Conservation (phyloP, 805 yeast species). For the Candida lessepsii region DNA sequence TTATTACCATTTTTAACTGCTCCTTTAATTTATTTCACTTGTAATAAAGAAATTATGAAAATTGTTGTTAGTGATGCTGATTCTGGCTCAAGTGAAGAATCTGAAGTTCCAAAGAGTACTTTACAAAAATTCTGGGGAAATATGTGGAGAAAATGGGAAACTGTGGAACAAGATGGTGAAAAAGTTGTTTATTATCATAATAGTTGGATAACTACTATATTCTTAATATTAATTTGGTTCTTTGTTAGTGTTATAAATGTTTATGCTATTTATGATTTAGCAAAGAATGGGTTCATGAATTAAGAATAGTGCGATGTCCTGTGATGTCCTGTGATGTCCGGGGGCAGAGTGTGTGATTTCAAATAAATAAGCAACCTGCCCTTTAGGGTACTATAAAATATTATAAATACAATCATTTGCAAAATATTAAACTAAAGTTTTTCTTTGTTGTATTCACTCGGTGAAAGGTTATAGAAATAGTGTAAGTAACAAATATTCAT, state of each 20-base stretch:
- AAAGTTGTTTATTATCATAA: constrained; percentile 58
- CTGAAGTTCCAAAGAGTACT: neutral
- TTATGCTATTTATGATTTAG: constrained; percentile 51
- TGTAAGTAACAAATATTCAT: no score
- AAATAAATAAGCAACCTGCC: no score
- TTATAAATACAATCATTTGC: no score
- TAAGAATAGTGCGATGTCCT: no score
- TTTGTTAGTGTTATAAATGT: constrained; percentile 70
- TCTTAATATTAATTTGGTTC: constrained; percentile 64
- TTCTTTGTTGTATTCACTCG: no score
- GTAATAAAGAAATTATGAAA: constrained; percentile 65
- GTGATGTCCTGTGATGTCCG: neutral
- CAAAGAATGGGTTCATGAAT: constrained; percentile 29
- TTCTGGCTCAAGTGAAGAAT: neutral
- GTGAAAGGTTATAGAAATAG: no score
- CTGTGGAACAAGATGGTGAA: neutral
- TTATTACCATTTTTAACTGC: constrained; percentile 82
- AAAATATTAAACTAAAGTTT: no score
- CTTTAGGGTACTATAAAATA: no score
- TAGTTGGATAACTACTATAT: constrained; percentile 51
- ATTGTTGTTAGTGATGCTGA: constrained; percentile 37
- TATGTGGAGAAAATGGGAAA: constrained; percentile 10
- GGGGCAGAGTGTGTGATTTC: no score
- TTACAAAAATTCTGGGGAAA: constrained; percentile 2
- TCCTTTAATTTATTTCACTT: constrained; percentile 81